Percentiles rank a stretch among this genome's conserved stretches.
Evolutionary conservation across 805 yeast species (phyloP).

Genomic region (Schizosaccharomyces octosporus): DNA sequence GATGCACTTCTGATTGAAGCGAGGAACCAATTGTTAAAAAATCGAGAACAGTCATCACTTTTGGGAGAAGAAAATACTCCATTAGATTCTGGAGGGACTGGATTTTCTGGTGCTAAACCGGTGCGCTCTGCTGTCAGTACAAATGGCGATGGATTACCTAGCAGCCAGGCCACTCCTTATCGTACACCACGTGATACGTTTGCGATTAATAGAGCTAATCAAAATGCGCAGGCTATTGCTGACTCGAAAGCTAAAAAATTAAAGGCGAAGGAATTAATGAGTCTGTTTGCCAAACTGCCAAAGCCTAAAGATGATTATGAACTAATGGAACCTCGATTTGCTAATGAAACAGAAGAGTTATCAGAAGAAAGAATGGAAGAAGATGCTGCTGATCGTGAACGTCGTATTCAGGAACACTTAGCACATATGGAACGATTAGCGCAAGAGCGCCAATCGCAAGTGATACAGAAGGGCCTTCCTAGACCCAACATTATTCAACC

Average conservation of each 20-base stretch:
- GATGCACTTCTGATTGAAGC: conserved; percentile 16
- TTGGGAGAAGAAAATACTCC: conserved; percentile 12
- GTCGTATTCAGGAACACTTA: conserved; percentile 7
- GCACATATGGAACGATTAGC: conserved; percentile 9
- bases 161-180: not conserved
- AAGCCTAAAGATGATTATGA: conserved; percentile 18
- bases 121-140: conserved; percentile 1
- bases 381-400: conserved; percentile 13
- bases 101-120: conserved; percentile 3
- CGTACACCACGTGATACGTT: conserved; percentile 7
- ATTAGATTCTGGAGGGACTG: conserved; percentile 5
- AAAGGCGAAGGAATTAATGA: not conserved
- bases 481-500: conserved; percentile 7
- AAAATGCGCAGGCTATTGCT: conserved; percentile 8
- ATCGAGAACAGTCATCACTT: conserved; percentile 17
- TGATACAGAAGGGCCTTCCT: conserved; percentile 21
- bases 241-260: conserved; percentile 4
- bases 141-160: not conserved
- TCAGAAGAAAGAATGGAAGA: conserved; percentile 6
- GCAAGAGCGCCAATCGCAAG: conserved; percentile 22
- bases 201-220: conserved; percentile 5
- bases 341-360: conserved; percentile 11
- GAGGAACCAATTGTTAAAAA: conserved; percentile 15
- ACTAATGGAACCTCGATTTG: conserved; percentile 14
- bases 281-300: conserved; percentile 13